Evolutionary conservation across 2,329 filamentous ascomycete species (phyloP), one percentile per base, ranked within the genome.

Genomic region (Macroventuria anomochaeta): DNA sequence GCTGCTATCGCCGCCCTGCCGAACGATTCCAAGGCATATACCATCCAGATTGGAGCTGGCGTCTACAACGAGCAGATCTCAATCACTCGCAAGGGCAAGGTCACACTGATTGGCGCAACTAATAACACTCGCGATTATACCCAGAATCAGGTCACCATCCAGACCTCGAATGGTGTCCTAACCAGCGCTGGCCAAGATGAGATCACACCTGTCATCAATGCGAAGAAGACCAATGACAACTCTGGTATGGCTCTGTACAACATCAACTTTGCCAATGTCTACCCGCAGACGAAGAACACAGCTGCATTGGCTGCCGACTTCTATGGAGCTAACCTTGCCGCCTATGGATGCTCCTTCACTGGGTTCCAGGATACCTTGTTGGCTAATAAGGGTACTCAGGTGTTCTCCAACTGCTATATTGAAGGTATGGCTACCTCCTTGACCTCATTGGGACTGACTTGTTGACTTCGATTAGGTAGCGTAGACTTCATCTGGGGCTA

Each of bases 401-500:
- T 84, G 18, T 85, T 83, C 63, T 80, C 77, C 32, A 80, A 80
- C 55, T 79, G 78, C 59, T 80, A 83, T 53, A 83, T 86, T 55
- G 78, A 82, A 38, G 82, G 83, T n/a, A n/a, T n/a, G n/a, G n/a
- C n/a, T n/a, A n/a, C n/a, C n/a, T n/a, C n/a, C n/a, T n/a, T n/a
- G n/a, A n/a, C n/a, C n/a, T n/a, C n/a, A n/a, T n/a, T n/a, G n/a
- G n/a, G n/a, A n/a, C n/a, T n/a, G n/a, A n/a, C n/a, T n/a, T n/a
- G n/a, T n/a, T n/a, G n/a, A n/a, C n/a, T n/a, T n/a, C n/a, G n/a
- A n/a, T n/a, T n/a, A 49, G 46, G 20, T 43, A 80, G 18, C n/a
- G 78, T 81, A 46, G 83, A 85, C 62, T 84, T 84, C 58, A 80
- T 84, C 55, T 86, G 85, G 68, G 79, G 83, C 29, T 63, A 76